Evolutionary conservation across 768 basidiomycete species (phyloP).

Genomic region (Baorangia bicolor): DNA sequence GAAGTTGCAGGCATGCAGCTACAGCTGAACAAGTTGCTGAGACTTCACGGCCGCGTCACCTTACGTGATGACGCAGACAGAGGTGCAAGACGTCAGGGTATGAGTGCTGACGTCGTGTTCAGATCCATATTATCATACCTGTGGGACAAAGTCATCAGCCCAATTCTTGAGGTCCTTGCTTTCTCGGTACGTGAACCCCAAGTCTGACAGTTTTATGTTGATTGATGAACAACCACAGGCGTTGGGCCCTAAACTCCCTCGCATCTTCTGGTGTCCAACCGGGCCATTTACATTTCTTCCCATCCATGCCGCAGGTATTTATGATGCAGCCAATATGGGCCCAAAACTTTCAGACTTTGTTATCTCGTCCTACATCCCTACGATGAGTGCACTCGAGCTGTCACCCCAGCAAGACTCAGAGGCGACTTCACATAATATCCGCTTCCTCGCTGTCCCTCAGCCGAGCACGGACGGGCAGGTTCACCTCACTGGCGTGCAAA

Average conservation of each 20-base stretch:
- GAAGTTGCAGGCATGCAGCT: no score
- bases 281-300: background rate
- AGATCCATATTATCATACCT: background rate
- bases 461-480: conserved; percentile 4
- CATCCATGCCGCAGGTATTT: background rate
- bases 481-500: background rate
- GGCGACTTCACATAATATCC: background rate
- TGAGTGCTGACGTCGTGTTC: no score
- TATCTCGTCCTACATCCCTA: conserved; percentile 28
- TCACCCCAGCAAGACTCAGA: background rate
- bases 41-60: no score
- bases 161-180: background rate
- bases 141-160: background rate
- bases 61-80: no score
- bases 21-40: no score
- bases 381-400: conserved; percentile 20
- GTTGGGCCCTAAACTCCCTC: background rate
- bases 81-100: no score
- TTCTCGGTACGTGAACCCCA: background rate
- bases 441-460: conserved; percentile 11
- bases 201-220: no score
- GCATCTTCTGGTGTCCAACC: background rate
- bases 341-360: background rate
- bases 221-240: background rate
- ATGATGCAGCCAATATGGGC: background rate